Percentiles rank a stretch among this genome's conserved stretches.
These are phyloP conservation scores for Blastomyces emzantsi DNA, from an alignment of 2,329 filamentous ascomycete species.

Conservation along the genomic window DNA sequence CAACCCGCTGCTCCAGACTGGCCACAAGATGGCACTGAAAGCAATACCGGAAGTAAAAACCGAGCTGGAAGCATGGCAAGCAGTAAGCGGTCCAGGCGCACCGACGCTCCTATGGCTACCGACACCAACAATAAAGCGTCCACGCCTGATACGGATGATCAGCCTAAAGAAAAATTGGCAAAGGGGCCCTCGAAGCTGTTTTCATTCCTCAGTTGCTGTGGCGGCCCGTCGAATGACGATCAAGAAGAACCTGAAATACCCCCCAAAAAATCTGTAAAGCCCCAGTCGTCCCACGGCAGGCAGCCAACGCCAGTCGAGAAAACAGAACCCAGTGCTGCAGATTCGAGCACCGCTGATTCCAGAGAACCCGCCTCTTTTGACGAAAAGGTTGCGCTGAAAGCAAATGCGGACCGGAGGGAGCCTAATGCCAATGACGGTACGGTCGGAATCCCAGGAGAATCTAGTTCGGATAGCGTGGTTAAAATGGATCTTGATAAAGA, in stretches of 20 bases:
- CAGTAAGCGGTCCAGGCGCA: constrained; percentile 37
- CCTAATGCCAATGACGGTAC: constrained; percentile 23
- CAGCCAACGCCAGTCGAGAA: constrained; percentile 33
- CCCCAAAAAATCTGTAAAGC: constrained; percentile 39
- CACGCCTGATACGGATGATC: constrained; percentile 25
- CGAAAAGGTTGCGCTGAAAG: constrained; percentile 31
- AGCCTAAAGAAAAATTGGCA: constrained; percentile 34
- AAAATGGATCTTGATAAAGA: constrained; percentile 1
- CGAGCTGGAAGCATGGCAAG: constrained; percentile 61
- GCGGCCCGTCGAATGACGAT: constrained; percentile 38
- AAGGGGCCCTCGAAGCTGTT: constrained; percentile 35
- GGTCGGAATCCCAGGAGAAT: constrained; percentile 17
- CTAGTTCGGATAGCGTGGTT: neutral
- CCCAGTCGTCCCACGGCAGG: constrained; percentile 29
- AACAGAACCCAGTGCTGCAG: constrained; percentile 29
- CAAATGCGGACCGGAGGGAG: constrained; percentile 23
- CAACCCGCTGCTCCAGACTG: constrained; percentile 28
- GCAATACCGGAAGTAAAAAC: constrained; percentile 25
- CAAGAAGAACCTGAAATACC: constrained; percentile 36
- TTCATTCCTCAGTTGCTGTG: constrained; percentile 43
- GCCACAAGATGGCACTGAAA: constrained; percentile 40
- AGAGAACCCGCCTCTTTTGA: constrained; percentile 31
- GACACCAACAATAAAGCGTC: constrained; percentile 26
- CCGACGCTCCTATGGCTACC: constrained; percentile 25
- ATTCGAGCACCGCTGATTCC: constrained; percentile 34